phyloP scores from a whole-genome alignment of 305 asterid genomes.

The Rubia peregrina region DNA sequence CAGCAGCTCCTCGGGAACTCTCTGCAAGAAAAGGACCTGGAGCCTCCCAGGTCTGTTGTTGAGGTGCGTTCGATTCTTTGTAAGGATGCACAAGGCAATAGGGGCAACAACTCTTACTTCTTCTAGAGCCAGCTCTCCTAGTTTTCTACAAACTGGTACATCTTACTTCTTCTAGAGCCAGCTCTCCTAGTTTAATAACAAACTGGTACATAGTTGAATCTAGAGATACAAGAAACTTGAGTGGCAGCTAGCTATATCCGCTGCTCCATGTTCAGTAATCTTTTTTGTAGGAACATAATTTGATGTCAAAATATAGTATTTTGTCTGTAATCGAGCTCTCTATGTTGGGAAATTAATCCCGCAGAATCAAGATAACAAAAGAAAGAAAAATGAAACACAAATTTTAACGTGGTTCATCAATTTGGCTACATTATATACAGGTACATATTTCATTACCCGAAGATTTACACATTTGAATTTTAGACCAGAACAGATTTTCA shows the following conservation, averaged over 20 bases:
- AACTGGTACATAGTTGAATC: no score
- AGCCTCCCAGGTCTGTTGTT: constrained; percentile 40
- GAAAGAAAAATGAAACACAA: no score
- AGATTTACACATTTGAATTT: neutral
- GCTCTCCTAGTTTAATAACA: no score
- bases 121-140: constrained; percentile 12
- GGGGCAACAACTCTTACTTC: constrained; percentile 26
- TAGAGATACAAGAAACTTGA: no score
- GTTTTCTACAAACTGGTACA: no score
- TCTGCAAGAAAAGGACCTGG: constrained; percentile 42
- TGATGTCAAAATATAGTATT: constrained; percentile 2
- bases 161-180: constrained; percentile 23
- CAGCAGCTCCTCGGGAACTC: constrained; percentile 46
- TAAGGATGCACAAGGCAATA: constrained; percentile 35
- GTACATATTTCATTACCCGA: no score
- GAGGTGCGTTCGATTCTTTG: constrained; percentile 48
- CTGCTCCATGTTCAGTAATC: constrained; percentile 16
- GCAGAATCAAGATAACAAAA: no score
- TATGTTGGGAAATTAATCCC: no score
- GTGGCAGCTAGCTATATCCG: constrained; percentile 16
- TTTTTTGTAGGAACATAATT: neutral
- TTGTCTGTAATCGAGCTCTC: neutral
- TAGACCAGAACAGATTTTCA: no score
- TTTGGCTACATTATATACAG: no score
- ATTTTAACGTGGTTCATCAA: no score